Evolutionary conservation across 345 rosid species (phyloP).

Genomic region (Erodium maritimum): DNA sequence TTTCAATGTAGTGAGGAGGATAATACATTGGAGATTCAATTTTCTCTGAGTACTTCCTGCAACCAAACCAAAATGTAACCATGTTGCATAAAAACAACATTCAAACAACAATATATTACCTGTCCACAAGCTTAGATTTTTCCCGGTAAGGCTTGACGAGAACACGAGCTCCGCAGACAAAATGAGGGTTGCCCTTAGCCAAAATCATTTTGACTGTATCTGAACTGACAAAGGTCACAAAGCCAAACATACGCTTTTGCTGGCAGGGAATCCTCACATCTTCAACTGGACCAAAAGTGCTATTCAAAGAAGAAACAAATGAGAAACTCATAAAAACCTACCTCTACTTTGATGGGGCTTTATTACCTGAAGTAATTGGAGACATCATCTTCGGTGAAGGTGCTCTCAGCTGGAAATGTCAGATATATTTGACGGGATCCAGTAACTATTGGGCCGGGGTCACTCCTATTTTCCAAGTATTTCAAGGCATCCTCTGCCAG

Average conservation of each 20-base stretch:
- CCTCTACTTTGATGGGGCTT: neutral
- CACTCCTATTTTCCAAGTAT: constrained; percentile 31
- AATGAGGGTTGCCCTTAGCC: constrained; percentile 63
- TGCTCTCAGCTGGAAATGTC: constrained; percentile 57
- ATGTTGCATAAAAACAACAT: too few species aligned
- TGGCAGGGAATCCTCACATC: constrained; percentile 71
- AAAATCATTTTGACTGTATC: constrained; percentile 46
- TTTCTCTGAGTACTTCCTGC: constrained; percentile 42
- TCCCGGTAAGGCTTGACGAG: constrained; percentile 67
- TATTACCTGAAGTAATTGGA: constrained; percentile 45
- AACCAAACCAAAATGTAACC: constrained; percentile 1
- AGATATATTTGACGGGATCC: constrained; percentile 57
- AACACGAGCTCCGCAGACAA: constrained; percentile 58
- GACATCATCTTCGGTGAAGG: constrained; percentile 55
- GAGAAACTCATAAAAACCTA: neutral
- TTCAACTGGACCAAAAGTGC: constrained; percentile 49
- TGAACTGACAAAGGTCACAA: constrained; percentile 46
- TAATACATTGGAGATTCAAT: constrained; percentile 23
- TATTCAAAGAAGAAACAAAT: constrained; percentile 10
- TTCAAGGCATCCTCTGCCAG: constrained; percentile 46
- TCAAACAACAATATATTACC: constrained; percentile 16
- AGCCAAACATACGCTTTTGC: constrained; percentile 60
- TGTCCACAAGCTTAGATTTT: constrained; percentile 43
- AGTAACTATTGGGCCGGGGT: constrained; percentile 29
- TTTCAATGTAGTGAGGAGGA: constrained; percentile 23